A percentile compares a stretch with the other conserved stretches of the same genome.
Conservation (phyloP, 2,329 filamentous ascomycete genomes). For the Neurospora sp. region DNA sequence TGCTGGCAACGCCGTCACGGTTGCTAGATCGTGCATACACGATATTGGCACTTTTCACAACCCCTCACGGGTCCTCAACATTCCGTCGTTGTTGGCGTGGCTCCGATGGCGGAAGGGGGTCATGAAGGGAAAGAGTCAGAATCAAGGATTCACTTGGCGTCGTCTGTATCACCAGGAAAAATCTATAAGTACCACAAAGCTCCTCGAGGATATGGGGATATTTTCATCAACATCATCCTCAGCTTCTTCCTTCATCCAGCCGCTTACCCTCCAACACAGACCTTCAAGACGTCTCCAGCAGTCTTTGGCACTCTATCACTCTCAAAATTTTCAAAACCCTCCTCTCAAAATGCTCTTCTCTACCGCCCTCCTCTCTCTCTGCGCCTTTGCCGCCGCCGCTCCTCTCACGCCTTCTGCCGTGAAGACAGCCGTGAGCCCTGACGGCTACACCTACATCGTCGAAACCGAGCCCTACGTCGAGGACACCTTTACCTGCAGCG, state of each 20-base stretch:
- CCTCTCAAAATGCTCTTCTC: background rate
- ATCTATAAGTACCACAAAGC: background rate
- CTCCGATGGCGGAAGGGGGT: background rate
- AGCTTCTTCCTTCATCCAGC: background rate
- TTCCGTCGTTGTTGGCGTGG: background rate
- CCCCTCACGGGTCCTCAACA: background rate
- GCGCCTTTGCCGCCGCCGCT: background rate
- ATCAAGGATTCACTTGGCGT: background rate
- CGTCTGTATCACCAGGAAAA: background rate
- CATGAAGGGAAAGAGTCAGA: background rate
- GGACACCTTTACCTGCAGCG: background rate
- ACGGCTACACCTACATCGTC: background rate
- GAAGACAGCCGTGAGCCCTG: background rate
- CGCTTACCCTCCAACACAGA: background rate
- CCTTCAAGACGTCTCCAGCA: background rate
- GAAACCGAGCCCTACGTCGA: background rate
- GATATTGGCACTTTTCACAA: background rate
- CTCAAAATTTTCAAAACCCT: background rate
- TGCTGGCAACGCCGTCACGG: background rate
- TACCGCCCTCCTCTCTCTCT: background rate
- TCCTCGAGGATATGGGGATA: background rate
- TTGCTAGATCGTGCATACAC: background rate
- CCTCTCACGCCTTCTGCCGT: background rate
- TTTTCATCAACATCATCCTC: background rate
- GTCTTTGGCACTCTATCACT: background rate